Evolutionary conservation across 805 yeast species (phyloP).

Genomic region (Hanseniaspora occidentalis): DNA sequence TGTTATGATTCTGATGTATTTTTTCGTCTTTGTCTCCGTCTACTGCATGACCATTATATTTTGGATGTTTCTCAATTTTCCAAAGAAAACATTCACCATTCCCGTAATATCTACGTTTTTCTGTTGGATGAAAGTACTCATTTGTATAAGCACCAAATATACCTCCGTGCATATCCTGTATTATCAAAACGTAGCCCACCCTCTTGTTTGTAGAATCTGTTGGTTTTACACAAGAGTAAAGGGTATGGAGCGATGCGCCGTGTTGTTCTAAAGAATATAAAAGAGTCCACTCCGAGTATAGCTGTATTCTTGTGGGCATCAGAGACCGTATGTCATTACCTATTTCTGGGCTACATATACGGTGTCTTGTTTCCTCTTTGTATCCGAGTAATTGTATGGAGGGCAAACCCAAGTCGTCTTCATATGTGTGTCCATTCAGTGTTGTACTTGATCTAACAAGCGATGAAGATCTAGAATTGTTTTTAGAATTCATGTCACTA

Average conservation of each 20-base stretch:
- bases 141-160: constrained; percentile 73
- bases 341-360: constrained; percentile 44
- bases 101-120: constrained; percentile 68
- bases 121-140: constrained; percentile 60
- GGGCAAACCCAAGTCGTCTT: constrained; percentile 32
- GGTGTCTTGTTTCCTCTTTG: constrained; percentile 39
- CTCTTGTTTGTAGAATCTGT: constrained; percentile 29
- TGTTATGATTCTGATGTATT: constrained; percentile 9
- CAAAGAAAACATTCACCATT: constrained; percentile 93
- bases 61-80: constrained; percentile 45
- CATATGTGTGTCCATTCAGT: too few relatives aligned
- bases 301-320: constrained; percentile 68
- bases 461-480: too few relatives aligned
- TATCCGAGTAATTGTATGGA: constrained; percentile 53
- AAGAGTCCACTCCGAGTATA: constrained; percentile 65
- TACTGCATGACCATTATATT: constrained; percentile 8
- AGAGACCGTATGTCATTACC: constrained; percentile 65
- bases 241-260: constrained; percentile 75
- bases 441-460: too few relatives aligned
- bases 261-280: constrained; percentile 82
- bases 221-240: constrained; percentile 48
- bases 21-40: constrained; percentile 6
- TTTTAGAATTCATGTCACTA: too few relatives aligned
- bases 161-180: constrained; percentile 51
- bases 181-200: constrained; percentile 62